Evolutionary conservation across 345 rosid species (phyloP).

Genomic region (Salix viminalis): DNA sequence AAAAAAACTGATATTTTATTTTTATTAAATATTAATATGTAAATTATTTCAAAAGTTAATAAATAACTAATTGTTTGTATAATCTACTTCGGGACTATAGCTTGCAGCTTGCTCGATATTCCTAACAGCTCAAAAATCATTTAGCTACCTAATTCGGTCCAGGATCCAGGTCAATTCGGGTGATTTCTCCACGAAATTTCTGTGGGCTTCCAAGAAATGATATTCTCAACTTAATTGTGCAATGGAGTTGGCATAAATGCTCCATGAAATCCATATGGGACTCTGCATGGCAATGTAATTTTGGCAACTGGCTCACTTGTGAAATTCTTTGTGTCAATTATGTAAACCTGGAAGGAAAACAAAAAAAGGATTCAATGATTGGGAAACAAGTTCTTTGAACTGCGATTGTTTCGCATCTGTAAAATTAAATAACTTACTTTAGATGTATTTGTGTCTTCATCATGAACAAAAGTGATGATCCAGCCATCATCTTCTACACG

Average conservation of each 20-base stretch:
- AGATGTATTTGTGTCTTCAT: slow-evolving; percentile 31
- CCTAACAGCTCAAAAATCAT: no score
- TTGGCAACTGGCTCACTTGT: neutral
- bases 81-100: no score
- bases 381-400: neutral
- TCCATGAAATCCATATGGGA: slow-evolving; percentile 16
- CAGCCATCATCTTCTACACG: slow-evolving; percentile 44
- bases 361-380: neutral
- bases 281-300: slow-evolving; percentile 1
- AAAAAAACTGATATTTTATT: no score
- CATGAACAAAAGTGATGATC: slow-evolving; percentile 47
- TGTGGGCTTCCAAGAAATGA: neutral
- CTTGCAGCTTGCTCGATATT: no score
- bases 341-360: neutral
- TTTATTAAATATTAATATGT: no score
- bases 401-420: neutral
- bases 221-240: neutral
- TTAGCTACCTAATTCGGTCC: no score
- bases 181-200: no score
- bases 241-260: neutral
- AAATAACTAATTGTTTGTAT: no score
- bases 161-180: no score
- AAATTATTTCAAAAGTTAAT: no score
- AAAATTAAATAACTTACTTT: slow-evolving; percentile 23
- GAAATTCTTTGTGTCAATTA: slow-evolving; percentile 12